These are phyloP conservation scores for Talaromyces atroroseus DNA, from an alignment of 2,329 filamentous ascomycete species.

Conservation along the genomic window DNA sequence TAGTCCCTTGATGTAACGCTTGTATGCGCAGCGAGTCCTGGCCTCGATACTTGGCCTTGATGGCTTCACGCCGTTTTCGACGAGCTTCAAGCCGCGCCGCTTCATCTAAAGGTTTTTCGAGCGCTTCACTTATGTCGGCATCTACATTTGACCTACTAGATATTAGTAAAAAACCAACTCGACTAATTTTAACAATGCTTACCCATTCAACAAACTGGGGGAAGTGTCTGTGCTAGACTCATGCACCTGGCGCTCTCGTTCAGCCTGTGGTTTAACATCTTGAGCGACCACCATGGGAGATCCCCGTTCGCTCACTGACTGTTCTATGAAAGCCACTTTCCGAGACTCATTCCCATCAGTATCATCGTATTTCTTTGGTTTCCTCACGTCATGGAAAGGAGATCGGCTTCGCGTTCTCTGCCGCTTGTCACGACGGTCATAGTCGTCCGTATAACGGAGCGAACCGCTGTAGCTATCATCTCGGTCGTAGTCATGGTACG, in stretches of 20 bases:
- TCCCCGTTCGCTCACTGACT: slow-evolving; percentile 61
- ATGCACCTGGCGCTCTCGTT: slow-evolving; percentile 58
- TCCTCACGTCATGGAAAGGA: slow-evolving; percentile 35
- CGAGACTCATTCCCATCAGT: slow-evolving; percentile 23
- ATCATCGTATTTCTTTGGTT: slow-evolving; percentile 37
- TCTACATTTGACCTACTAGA: slow-evolving; percentile 5
- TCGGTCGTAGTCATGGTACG: slow-evolving; percentile 50
- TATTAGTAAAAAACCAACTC: slow-evolving; percentile 3
- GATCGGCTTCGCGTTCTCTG: slow-evolving; percentile 52
- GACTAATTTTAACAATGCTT: slow-evolving; percentile 26
- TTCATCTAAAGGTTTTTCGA: slow-evolving; percentile 65
- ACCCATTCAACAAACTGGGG: slow-evolving; percentile 33
- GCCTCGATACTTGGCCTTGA: slow-evolving; percentile 71
- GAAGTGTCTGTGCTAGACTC: slow-evolving; percentile 37
- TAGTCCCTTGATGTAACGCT: slow-evolving; percentile 61
- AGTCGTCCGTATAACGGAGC: slow-evolving; percentile 49
- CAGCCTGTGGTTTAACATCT: slow-evolving; percentile 60
- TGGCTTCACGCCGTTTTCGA: slow-evolving; percentile 75
- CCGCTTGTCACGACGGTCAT: slow-evolving; percentile 49
- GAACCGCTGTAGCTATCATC: slow-evolving; percentile 36
- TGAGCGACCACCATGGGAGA: slow-evolving; percentile 55
- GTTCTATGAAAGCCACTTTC: slow-evolving; percentile 50
- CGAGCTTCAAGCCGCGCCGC: slow-evolving; percentile 79
- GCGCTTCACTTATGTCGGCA: slow-evolving; percentile 26
- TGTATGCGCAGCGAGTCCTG: slow-evolving; percentile 69